Conservation (phyloP, 129 eudicot species). For the Helianthus annuus region DNA sequence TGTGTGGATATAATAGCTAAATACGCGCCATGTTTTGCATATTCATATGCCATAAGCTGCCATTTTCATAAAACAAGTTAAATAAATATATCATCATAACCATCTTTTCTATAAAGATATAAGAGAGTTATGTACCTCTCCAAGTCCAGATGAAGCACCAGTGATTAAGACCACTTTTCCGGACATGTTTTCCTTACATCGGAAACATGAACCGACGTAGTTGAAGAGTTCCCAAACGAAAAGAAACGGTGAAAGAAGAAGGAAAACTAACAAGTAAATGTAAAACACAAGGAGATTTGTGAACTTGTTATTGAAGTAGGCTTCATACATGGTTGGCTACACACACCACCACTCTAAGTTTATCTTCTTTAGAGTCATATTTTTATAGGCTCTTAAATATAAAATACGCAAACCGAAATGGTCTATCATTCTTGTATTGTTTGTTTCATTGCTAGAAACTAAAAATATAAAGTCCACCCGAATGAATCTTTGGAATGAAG, state of each 20-base stretch:
- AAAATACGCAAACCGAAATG: too few relatives aligned
- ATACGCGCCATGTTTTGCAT: slow-evolving; percentile 51
- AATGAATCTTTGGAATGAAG: too few relatives aligned
- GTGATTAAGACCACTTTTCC: slow-evolving; percentile 54
- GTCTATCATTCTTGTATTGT: too few relatives aligned
- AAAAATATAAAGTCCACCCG: too few relatives aligned
- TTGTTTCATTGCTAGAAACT: too few relatives aligned
- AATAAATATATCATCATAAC: background rate
- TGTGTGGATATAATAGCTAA: slow-evolving; percentile 38
- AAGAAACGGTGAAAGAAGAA: slow-evolving; percentile 22
- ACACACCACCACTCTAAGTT: background rate
- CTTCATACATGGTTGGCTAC: slow-evolving; percentile 29
- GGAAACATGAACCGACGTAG: slow-evolving; percentile 28
- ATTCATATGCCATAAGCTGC: slow-evolving; percentile 53
- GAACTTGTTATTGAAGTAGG: slow-evolving; percentile 25
- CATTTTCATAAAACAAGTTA: background rate
- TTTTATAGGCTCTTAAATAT: too few relatives aligned
- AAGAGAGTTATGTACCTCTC: slow-evolving; percentile 36
- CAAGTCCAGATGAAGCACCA: slow-evolving; percentile 55
- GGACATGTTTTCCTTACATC: slow-evolving; percentile 18
- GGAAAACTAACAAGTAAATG: slow-evolving; percentile 17
- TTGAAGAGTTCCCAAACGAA: slow-evolving; percentile 29
- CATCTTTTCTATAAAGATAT: background rate
- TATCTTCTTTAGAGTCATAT: too few relatives aligned
- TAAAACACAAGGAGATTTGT: slow-evolving; percentile 23